Evolutionary conservation across 768 basidiomycete species (phyloP), one percentile per base, ranked within the genome.

Genomic region (Rhizopogon vinicolor): DNA sequence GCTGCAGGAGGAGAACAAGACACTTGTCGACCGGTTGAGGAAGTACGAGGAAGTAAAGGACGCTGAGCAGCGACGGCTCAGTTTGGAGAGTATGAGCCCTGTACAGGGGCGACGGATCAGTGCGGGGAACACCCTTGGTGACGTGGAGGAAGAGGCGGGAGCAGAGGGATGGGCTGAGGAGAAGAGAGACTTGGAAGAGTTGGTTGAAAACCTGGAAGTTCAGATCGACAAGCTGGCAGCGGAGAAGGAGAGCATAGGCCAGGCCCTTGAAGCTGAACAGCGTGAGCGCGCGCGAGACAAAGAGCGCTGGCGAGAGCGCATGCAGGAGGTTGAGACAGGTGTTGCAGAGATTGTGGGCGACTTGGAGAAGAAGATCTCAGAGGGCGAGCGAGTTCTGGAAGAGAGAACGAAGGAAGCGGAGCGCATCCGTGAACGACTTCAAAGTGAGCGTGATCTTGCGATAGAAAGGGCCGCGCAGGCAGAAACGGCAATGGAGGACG

Each of bases 1-100:
- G 53, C 67, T 96, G 53, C 88, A 91, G 61, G 89, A 93, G 66
- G 93, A 96, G 74, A 95, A 94, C 65, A 80, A 91, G 64, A 70
- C 64, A 12, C 75, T 94, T 7, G 67, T 84, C 5, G 78, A 78
- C 45, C 75, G 80, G 54, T 62, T 91, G 22, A 73, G 71, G 56
- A 75, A 67, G 54, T 65, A 82, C 51, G 86, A 85, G 61, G 86
- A 82, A 53, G 71, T 70, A 19, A 69, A 68, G 49, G 57, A 61
- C 35, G 68, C 68, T 5, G 65, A 69, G 1, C 56, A 59, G 37
- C 59, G 62, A n/a, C 58, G 65, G 52, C 51, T 64, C 54, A 65
- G 59, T 52, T 54, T 66, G 33, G 67, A 62, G 52, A 64, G 59
- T 52, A 49, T 49, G 48, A 22, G 48, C 19, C 76, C 53, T 31